phyloP scores from a whole-genome alignment of 257 asterid genomes.

The Fraxinus pennsylvanica region DNA sequence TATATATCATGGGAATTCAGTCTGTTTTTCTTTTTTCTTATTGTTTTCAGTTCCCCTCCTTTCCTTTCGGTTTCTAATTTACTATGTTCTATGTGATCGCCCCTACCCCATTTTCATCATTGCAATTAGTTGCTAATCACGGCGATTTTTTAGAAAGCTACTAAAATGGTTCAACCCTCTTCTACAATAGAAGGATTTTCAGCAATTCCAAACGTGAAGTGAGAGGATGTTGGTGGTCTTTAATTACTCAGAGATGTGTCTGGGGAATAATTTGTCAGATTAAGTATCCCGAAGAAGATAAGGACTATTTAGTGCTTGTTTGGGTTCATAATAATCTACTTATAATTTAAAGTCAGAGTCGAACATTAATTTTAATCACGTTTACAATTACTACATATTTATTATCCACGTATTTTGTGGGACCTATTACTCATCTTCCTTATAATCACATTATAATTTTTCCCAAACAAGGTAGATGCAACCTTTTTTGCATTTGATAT shows the following conservation, averaged over 20 bases:
- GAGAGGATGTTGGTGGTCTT: slow-evolving; percentile 94
- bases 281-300: slow-evolving; percentile 56
- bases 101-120: not conserved
- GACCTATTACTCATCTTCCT: too few species aligned
- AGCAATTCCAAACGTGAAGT: slow-evolving; percentile 70
- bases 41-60: not conserved
- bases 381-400: too few species aligned
- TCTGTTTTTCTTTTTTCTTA: slow-evolving; percentile 1
- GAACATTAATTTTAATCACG: too few species aligned
- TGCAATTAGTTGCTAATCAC: slow-evolving; percentile 4
- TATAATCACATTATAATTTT: too few species aligned
- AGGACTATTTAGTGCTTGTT: not conserved
- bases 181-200: slow-evolving; percentile 90
- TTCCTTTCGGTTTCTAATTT: not conserved
- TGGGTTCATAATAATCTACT: too few species aligned
- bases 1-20: too few species aligned
- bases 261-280: slow-evolving; percentile 62
- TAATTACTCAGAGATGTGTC: slow-evolving; percentile 57
- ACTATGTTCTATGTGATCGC: slow-evolving; percentile 19
- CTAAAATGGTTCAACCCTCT: slow-evolving; percentile 75
- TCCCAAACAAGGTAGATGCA: not conserved
- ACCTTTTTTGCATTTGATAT: not conserved
- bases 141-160: slow-evolving; percentile 62
- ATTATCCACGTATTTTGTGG: too few species aligned
- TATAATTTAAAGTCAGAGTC: too few species aligned